phyloP scores from a whole-genome alignment of 1,284 basidiomycete species.

The Apiotrichum porosum region DNA sequence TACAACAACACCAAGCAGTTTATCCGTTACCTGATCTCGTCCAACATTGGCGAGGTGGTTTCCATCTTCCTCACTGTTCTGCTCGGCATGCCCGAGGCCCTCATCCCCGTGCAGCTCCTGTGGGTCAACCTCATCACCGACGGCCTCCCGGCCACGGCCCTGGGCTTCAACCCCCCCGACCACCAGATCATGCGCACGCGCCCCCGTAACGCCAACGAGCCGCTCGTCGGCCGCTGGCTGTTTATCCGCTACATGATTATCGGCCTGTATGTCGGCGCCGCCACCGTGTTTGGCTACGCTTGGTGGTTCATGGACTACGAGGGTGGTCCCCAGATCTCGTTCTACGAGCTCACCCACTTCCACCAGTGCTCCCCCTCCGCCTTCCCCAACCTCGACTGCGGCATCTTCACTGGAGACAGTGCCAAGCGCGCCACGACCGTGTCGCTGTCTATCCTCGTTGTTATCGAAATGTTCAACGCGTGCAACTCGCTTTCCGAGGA shows the following conservation, averaged over 20 bases:
- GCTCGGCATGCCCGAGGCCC: slow-evolving; percentile 95
- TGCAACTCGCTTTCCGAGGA: slow-evolving; percentile 99
- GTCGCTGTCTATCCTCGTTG: slow-evolving; percentile 66
- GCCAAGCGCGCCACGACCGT: slow-evolving; percentile 87
- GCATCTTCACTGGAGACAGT: slow-evolving; percentile 85
- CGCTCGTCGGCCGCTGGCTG: slow-evolving; percentile 85
- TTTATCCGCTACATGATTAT: slow-evolving; percentile 94
- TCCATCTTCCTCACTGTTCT: slow-evolving; percentile 96
- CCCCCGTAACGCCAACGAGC: slow-evolving; percentile 81
- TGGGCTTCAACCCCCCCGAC: slow-evolving; percentile 96
- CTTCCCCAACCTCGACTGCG: slow-evolving; percentile 86
- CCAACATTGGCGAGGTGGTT: slow-evolving; percentile 97
- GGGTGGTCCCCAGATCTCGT: slow-evolving; percentile 86
- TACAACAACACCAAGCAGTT: slow-evolving; percentile 99
- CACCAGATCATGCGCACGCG: slow-evolving; percentile 93
- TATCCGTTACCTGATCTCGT: slow-evolving; percentile 62
- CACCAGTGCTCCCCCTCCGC: slow-evolving; percentile 69
- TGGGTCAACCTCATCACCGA: slow-evolving; percentile 92
- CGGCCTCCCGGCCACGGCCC: slow-evolving; percentile 93
- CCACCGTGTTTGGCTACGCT: slow-evolving; percentile 93
- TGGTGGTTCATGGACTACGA: slow-evolving; percentile 97
- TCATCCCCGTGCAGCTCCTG: slow-evolving; percentile 94
- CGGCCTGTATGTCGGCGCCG: slow-evolving; percentile 87
- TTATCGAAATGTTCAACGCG: slow-evolving; percentile 99
- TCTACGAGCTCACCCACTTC: slow-evolving; percentile 90